Conservation (phyloP, 768 basidiomycete genomes). For the Pleurotus salmoneostramineus region DNA sequence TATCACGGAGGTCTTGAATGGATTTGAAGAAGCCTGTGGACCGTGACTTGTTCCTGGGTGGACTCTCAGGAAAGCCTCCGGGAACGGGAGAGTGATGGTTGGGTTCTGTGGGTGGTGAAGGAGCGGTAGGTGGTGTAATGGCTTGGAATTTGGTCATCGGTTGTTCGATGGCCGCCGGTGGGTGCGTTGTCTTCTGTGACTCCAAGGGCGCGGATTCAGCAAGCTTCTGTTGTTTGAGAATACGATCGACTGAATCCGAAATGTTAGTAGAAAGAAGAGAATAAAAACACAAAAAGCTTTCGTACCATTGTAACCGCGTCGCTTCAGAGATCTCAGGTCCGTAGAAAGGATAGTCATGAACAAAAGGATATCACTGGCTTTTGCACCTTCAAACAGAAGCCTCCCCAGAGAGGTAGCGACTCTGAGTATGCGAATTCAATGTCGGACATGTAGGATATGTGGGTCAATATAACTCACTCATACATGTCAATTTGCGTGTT, state of each 20-base stretch:
- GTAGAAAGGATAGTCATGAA: constrained; percentile 95
- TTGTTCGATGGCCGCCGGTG: not conserved
- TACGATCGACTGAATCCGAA: constrained; percentile 69
- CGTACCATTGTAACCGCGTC: constrained; percentile 83
- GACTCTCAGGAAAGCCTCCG: constrained; percentile 4
- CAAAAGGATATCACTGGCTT: constrained; percentile 83
- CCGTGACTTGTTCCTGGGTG: not conserved
- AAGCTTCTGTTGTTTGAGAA: constrained; percentile 78
- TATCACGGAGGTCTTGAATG: constrained; percentile 2
- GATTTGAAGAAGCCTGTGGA: constrained; percentile 1
- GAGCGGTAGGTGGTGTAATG: not conserved
- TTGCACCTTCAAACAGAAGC: constrained; percentile 70
- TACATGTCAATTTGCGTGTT: constrained; percentile 83
- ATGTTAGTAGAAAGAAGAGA: constrained; percentile 8
- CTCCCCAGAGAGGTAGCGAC: constrained; percentile 83
- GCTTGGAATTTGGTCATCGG: not conserved
- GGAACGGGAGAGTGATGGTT: not conserved
- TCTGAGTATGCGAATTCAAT: constrained; percentile 33
- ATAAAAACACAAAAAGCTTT: not conserved
- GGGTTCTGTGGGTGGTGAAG: not conserved
- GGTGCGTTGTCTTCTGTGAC: not conserved
- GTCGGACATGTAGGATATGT: not conserved
- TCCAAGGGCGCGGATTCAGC: constrained; percentile 43
- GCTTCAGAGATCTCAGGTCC: constrained; percentile 73
- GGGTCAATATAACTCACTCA: constrained; percentile 58